phyloP scores from a whole-genome alignment of 1,139 yeast genomes.

The Candida anutae region DNA sequence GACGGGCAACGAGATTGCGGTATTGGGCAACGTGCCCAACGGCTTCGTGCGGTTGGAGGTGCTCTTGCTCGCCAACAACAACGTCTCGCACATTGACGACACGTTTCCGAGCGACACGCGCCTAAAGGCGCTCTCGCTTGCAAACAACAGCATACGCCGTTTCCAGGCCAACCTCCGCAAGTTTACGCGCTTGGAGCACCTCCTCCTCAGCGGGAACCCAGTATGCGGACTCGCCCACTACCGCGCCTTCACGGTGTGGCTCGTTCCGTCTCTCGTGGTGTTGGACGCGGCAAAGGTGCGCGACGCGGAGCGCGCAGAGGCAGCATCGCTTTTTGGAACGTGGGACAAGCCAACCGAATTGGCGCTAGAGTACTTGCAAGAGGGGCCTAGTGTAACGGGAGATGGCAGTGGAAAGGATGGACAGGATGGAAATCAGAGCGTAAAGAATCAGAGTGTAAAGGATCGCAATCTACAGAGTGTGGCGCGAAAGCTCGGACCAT shows the following conservation, averaged over 20 bases:
- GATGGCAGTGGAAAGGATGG: constrained; percentile 1
- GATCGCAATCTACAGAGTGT: constrained; percentile 11
- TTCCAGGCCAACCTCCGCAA: constrained; percentile 17
- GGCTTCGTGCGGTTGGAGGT: constrained; percentile 34
- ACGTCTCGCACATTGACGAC: constrained; percentile 30
- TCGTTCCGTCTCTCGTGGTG: constrained; percentile 52
- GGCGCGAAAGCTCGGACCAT: constrained; percentile 41
- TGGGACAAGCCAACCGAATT: constrained; percentile 8
- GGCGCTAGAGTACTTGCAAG: constrained; percentile 7
- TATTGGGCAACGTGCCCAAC: constrained; percentile 45
- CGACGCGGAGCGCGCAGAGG: constrained; percentile 42
- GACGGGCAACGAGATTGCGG: constrained; percentile 55
- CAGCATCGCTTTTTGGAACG: constrained; percentile 39
- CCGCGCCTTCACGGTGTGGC: constrained; percentile 52
- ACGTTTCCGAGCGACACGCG: constrained; percentile 21
- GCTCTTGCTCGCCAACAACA: constrained; percentile 52
- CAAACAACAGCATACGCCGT: constrained; percentile 41
- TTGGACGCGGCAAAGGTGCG: constrained; percentile 64
- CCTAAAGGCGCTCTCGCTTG: constrained; percentile 40
- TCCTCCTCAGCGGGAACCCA: constrained; percentile 58
- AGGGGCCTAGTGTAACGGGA: no score
- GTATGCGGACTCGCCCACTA: constrained; percentile 48
- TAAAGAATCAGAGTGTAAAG: constrained; percentile 10
- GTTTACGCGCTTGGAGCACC: constrained; percentile 32
- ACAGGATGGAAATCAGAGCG: constrained; percentile 2